phyloP scores from a whole-genome alignment of 1,284 basidiomycete species.

The Melampsora larici-populina region DNA sequence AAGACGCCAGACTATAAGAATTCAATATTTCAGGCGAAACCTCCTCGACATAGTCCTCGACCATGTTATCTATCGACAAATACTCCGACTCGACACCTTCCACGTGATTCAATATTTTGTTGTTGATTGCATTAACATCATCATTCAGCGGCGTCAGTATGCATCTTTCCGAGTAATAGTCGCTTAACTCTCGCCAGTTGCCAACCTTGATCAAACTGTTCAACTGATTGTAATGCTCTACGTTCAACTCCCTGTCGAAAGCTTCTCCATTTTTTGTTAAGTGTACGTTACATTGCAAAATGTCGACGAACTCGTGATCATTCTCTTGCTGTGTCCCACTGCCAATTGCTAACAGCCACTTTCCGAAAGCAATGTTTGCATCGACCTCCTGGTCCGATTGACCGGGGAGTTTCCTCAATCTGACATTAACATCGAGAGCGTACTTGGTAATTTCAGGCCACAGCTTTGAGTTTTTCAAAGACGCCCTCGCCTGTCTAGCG shows the following conservation, averaged over 20 bases:
- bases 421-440: too few relatives aligned
- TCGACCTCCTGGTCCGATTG: neutral
- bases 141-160: neutral
- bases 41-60: neutral
- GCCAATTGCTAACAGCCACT: neutral
- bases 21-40: neutral
- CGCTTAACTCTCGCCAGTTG: neutral
- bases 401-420: neutral
- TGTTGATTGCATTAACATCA: neutral
- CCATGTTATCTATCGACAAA: neutral
- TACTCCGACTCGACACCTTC: neutral
- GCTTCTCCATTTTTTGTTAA: too few relatives aligned
- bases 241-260: too few relatives aligned
- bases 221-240: too few relatives aligned
- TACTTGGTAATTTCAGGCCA: neutral
- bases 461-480: neutral
- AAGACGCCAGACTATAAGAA: too few relatives aligned
- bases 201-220: too few relatives aligned
- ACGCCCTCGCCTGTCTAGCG: neutral
- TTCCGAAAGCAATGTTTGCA: neutral
- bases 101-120: too few relatives aligned
- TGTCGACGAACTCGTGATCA: too few relatives aligned
- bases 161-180: neutral
- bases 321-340: neutral
- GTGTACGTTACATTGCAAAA: too few relatives aligned